Percentiles rank a stretch among this genome's conserved stretches.
phyloP scores from a whole-genome alignment of 495 filamentous ascomycete genomes.

The Penicillium parvum region DNA sequence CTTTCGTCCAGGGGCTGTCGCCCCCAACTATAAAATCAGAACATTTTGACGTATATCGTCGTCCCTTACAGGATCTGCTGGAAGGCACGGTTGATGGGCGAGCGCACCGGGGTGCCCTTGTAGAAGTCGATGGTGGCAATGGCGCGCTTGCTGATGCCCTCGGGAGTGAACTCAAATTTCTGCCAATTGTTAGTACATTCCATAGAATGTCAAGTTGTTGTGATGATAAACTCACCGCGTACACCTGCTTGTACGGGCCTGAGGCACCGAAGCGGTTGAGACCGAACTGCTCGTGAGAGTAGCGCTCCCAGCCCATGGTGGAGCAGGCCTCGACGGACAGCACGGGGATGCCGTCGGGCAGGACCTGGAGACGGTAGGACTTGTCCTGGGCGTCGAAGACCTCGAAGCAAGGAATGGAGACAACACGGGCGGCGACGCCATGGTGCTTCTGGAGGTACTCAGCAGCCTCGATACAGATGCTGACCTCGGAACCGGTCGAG shows the following conservation, averaged over 20 bases:
- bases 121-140: constrained; percentile 90
- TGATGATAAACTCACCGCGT: constrained; percentile 61
- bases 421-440: constrained; percentile 82
- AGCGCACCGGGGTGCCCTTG: constrained; percentile 87
- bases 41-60: constrained; percentile 23
- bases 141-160: constrained; percentile 93
- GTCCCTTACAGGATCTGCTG: constrained; percentile 44
- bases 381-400: constrained; percentile 93
- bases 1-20: constrained; percentile 21
- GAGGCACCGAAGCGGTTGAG: constrained; percentile 97
- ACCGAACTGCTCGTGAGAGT: constrained; percentile 98
- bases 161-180: constrained; percentile 99
- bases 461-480: constrained; percentile 86
- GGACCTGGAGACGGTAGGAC: constrained; percentile 84
- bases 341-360: constrained; percentile 91
- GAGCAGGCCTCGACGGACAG: constrained; percentile 92
- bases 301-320: constrained; percentile 95
- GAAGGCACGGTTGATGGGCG: constrained; percentile 84
- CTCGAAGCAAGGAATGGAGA: constrained; percentile 95
- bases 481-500: constrained; percentile 93
- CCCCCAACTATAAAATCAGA: constrained; percentile 25
- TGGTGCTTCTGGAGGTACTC: constrained; percentile 88
- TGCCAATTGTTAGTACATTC: constrained; percentile 34
- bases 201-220: not conserved
- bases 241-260: constrained; percentile 95